Percentiles rank a stretch among this genome's conserved stretches.
phyloP scores from a whole-genome alignment of 1,139 yeast genomes.

The Taphrina flavorubra region DNA sequence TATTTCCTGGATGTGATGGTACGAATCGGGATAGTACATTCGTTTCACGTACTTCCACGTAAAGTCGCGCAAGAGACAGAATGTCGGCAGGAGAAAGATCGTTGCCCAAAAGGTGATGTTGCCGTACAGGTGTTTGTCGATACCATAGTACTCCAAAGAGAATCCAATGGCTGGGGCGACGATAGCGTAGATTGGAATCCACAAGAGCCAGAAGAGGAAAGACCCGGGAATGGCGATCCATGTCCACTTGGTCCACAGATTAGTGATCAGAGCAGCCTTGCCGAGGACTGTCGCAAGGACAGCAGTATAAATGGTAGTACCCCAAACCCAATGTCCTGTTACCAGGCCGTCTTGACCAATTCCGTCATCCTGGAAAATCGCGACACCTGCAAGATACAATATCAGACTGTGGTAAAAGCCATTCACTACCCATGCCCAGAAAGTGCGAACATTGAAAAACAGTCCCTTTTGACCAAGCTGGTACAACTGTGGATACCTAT shows the following conservation, averaged over 20 bases:
- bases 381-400: conserved; percentile 73
- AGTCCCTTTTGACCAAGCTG: conserved; percentile 85
- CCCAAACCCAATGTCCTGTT: conserved; percentile 96
- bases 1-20: conserved; percentile 94
- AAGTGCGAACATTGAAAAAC: conserved; percentile 86
- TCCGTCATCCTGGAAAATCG: conserved; percentile 69
- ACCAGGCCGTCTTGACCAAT: conserved; percentile 63
- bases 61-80: conserved; percentile 85
- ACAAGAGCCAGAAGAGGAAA: conserved; percentile 76
- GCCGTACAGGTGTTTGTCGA: conserved; percentile 75
- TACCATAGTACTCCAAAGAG: conserved; percentile 83
- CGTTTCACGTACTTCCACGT: conserved; percentile 94
- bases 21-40: conserved; percentile 86
- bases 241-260: conserved; percentile 94
- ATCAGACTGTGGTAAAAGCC: conserved; percentile 94
- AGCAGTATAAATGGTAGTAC: conserved; percentile 85
- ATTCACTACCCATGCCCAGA: conserved; percentile 97
- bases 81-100: conserved; percentile 70
- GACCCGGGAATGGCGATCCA: conserved; percentile 95
- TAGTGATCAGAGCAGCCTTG: conserved; percentile 89
- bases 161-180: conserved; percentile 85
- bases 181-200: conserved; percentile 85
- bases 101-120: conserved; percentile 85
- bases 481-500: conserved; percentile 90
- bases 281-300: conserved; percentile 90